phyloP scores from a whole-genome alignment of 1,284 basidiomycete genomes.

The Mycena citricolor region DNA sequence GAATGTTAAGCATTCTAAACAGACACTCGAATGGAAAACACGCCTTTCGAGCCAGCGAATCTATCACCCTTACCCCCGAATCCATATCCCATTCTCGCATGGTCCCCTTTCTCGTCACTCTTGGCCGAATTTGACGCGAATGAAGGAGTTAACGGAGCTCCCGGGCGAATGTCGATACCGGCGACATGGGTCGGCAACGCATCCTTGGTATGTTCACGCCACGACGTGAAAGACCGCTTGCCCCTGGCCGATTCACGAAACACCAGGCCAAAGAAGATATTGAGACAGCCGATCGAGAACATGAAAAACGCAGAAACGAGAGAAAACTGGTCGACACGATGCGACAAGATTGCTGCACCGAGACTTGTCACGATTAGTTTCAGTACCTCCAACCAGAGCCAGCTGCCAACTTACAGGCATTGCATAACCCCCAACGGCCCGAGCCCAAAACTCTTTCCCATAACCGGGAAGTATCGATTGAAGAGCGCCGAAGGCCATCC shows the following conservation, averaged over 20 bases:
- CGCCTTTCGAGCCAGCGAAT: conserved; percentile 61
- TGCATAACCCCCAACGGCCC: conserved; percentile 83
- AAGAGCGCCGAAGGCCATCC: conserved; percentile 75
- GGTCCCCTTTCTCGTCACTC: conserved; percentile 27
- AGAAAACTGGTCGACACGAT: conserved; percentile 76
- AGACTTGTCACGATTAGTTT: conserved; percentile 41
- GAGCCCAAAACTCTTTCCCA: conserved; percentile 80
- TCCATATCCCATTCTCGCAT: conserved; percentile 54
- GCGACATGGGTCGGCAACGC: conserved; percentile 51
- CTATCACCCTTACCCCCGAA: conserved; percentile 80
- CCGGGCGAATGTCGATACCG: conserved; percentile 37
- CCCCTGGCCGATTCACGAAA: conserved; percentile 64
- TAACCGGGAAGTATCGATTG: conserved; percentile 78
- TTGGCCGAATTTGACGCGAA: conserved; percentile 37
- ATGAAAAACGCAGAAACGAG: conserved; percentile 85
- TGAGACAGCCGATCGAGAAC: conserved; percentile 81
- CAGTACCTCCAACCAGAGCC: background rate
- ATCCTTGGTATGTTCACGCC: conserved; percentile 59
- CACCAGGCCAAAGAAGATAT: conserved; percentile 76
- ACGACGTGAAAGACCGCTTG: conserved; percentile 64
- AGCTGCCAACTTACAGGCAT: conserved; percentile 52
- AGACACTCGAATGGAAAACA: conserved; percentile 12
- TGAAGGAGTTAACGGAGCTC: conserved; percentile 40
- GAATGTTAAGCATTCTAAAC: conserved; percentile 2
- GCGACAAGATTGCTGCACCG: conserved; percentile 78